These are phyloP conservation scores for Blastocystis sp. DNA, from an alignment of 352 stramenopile species.

Conservation along the genomic window DNA sequence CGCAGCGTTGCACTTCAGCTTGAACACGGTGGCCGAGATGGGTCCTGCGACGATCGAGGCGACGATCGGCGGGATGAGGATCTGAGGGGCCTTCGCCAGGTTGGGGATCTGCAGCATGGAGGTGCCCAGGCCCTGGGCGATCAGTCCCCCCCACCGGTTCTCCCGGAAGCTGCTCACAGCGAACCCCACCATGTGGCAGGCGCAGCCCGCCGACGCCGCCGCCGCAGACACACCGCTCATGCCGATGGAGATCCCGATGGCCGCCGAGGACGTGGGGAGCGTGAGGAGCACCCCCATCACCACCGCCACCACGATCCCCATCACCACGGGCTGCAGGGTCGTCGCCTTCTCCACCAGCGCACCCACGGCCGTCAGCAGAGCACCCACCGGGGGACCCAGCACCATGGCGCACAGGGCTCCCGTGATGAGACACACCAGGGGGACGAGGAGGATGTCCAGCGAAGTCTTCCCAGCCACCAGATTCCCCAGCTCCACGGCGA, in stretches of 20 bases:
- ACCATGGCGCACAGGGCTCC: background rate
- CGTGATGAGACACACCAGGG: conserved; percentile 16
- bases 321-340: background rate
- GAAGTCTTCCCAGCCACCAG: conserved; percentile 33
- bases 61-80: conserved; percentile 32
- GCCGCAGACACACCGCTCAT: conserved; percentile 28
- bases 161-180: conserved; percentile 42
- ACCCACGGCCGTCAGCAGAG: background rate
- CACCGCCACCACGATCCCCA: conserved; percentile 25
- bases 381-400: background rate
- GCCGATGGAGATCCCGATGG: conserved; percentile 43
- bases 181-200: conserved; percentile 39
- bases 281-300: conserved; percentile 38
- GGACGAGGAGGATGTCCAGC: conserved; percentile 36
- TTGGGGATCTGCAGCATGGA: conserved; percentile 56
- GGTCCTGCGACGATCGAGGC: conserved; percentile 2
- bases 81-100: conserved; percentile 23
- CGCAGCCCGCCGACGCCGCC: conserved; percentile 29
- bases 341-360: background rate
- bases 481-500: background rate
- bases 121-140: conserved; percentile 22
- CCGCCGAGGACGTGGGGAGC: conserved; percentile 22
- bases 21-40: conserved; percentile 20
- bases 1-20: conserved; percentile 4
- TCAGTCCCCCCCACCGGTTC: conserved; percentile 35